Conservation (phyloP, 192 early-diverging fungal species). For the Gaertneriomyces semiglobifer region DNA sequence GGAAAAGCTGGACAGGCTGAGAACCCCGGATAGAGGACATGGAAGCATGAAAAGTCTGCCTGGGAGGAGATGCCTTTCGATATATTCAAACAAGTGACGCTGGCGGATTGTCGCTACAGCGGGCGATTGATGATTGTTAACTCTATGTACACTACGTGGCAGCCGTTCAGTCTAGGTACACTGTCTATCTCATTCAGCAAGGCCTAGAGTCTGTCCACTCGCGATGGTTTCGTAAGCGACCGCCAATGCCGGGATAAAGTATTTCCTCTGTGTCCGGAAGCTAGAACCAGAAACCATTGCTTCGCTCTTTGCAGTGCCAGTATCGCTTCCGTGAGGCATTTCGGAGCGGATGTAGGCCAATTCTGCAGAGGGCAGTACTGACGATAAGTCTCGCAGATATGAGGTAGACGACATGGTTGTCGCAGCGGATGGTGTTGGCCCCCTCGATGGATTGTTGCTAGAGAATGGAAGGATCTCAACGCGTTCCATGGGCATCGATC, state of each 20-base stretch:
- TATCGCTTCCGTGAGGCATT: neutral
- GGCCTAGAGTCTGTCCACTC: constrained; percentile 21
- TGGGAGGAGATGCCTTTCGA: neutral
- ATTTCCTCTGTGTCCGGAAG: constrained; percentile 30
- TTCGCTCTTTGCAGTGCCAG: neutral
- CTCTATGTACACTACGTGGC: neutral
- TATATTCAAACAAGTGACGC: neutral
- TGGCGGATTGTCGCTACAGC: no score
- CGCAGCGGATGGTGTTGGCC: constrained; percentile 2
- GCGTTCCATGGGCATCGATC: constrained; percentile 47
- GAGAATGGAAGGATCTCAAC: constrained; percentile 40
- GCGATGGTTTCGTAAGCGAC: constrained; percentile 27
- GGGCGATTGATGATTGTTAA: no score
- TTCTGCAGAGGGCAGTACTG: constrained; percentile 18
- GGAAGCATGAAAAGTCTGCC: neutral
- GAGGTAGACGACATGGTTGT: constrained; percentile 17
- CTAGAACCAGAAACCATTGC: neutral
- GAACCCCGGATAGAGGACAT: neutral
- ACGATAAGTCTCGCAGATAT: constrained; percentile 22
- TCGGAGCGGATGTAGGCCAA: constrained; percentile 34
- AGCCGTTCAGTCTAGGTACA: neutral
- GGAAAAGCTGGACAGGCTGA: neutral
- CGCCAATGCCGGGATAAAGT: constrained; percentile 29
- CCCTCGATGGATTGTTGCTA: neutral
- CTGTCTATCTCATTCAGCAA: constrained; percentile 20